These are phyloP conservation scores for Spinellus fusiger DNA, from an alignment of 192 early-diverging fungal genomes.

Conservation along the genomic window DNA sequence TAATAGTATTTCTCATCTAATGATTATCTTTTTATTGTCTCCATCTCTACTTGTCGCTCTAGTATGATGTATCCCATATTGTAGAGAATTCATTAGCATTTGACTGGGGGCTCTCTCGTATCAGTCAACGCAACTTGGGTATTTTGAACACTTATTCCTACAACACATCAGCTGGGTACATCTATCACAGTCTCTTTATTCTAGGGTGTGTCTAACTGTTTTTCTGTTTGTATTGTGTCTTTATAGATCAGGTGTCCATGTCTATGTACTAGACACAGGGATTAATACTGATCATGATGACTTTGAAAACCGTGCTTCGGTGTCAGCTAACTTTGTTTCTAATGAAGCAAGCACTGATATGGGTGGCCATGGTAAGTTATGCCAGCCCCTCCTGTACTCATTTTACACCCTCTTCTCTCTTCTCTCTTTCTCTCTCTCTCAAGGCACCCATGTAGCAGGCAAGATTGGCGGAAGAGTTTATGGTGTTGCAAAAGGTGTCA, in stretches of 20 bases:
- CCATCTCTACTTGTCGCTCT: not conserved
- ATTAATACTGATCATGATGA: slow-evolving; percentile 40
- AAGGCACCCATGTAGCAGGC: slow-evolving; percentile 24
- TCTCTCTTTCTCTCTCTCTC: not conserved
- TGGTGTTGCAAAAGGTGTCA: slow-evolving; percentile 63
- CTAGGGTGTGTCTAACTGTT: not conserved
- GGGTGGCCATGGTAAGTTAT: slow-evolving; percentile 41
- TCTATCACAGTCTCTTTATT: not conserved
- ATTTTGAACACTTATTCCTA: slow-evolving; percentile 45
- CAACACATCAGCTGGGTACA: slow-evolving; percentile 52
- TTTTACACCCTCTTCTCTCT: not conserved
- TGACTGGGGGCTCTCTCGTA: slow-evolving; percentile 48
- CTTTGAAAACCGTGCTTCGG: slow-evolving; percentile 41
- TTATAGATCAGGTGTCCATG: slow-evolving; percentile 40
- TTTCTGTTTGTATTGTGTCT: not conserved
- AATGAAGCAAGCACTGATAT: slow-evolving; percentile 28
- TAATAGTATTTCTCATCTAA: not conserved
- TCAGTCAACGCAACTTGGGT: slow-evolving; percentile 32
- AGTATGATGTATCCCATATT: too few species aligned
- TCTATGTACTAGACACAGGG: slow-evolving; percentile 64
- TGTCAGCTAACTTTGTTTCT: slow-evolving; percentile 29
- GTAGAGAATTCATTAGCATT: not conserved
- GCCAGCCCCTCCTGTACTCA: too few species aligned
- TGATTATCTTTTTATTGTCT: not conserved
- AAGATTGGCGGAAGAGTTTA: slow-evolving; percentile 35